These are phyloP conservation scores for Termitomyces sp. DNA, from an alignment of 768 basidiomycete species.

Conservation along the genomic window DNA sequence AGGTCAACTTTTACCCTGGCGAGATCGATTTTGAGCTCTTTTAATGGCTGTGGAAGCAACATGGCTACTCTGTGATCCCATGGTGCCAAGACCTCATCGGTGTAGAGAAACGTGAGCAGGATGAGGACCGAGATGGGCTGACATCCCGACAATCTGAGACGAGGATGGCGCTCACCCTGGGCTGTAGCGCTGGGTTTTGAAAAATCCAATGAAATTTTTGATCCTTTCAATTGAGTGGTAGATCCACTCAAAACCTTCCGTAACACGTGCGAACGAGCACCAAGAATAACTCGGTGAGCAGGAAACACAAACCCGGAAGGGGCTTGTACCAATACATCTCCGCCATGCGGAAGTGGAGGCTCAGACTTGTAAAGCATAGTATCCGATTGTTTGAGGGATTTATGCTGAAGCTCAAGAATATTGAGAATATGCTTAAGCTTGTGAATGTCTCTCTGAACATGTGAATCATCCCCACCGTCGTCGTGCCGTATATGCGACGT, in stretches of 20 bases:
- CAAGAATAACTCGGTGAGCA: constrained; percentile 65
- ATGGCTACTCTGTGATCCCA: constrained; percentile 75
- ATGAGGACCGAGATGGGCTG: constrained; percentile 69
- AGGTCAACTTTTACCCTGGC: constrained; percentile 62
- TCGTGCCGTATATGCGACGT: constrained; percentile 6
- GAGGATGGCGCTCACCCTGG: constrained; percentile 6
- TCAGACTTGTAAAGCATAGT: constrained; percentile 8
- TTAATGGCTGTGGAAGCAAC: constrained; percentile 37
- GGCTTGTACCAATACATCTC: constrained; percentile 57
- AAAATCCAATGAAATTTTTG: constrained; percentile 28
- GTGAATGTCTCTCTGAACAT: constrained; percentile 33
- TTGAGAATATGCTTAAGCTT: constrained; percentile 29
- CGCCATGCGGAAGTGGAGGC: constrained; percentile 41
- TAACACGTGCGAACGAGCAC: constrained; percentile 51
- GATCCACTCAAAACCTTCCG: constrained; percentile 35
- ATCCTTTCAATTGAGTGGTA: constrained; percentile 20
- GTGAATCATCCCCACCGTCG: constrained; percentile 33
- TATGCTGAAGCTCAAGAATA: constrained; percentile 25
- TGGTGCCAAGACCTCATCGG: constrained; percentile 75
- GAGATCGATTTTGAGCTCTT: constrained; percentile 36
- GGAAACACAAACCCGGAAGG: constrained; percentile 43
- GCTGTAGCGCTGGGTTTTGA: constrained; percentile 4
- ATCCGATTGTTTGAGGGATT: constrained; percentile 15
- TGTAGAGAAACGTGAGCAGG: constrained; percentile 82
- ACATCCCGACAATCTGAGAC: constrained; percentile 49